Base-by-base conservation (phyloP, 345 rosid genomes). In the Aurinia saxatilis region DNA sequence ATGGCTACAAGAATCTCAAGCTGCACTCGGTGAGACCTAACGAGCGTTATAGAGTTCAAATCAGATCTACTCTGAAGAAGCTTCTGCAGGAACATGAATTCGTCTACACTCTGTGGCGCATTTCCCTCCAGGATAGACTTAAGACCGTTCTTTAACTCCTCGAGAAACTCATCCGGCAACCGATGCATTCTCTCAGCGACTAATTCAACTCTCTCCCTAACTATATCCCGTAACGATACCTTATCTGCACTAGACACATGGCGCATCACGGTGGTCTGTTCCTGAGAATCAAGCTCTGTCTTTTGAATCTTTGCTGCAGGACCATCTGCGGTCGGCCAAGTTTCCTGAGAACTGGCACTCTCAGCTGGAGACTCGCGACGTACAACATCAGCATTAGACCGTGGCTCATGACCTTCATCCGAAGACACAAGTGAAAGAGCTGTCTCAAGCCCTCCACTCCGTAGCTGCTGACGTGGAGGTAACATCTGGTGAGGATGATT, bases 291-390 rank as follows among this genome's bases (percentile, higher is more conserved):
- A 50, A 78, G 78, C 63, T 84, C 97, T 0, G 63, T 72, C 66
- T 84, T 92, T 63, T 79, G 85, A 54, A 74, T 82, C 29, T 50
- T 58, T 2, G 42, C 58, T 2, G 16, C 8, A 8, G 8, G 13
- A 30, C 19, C 1, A 0, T 57, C 65, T 8, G 76, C 73, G 50
- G 85, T 59, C 30, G 95, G 96, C 96, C 97, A 92, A 29, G 96
- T 93, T 55, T 93, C 99, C 50, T 81, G 79, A 31, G 97, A 93
- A 63, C 96, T 90, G 6, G 97, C 96, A 70, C 97, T 93, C 78
- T 87, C 97, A 8, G 97, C 83, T 47, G 97, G 97, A 15, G 99
- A 93, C 67, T 87, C 96, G 1, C 79, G 92, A 1, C 79, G 92
- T 16, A 68, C 66, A 25, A 78, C 75, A 35, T 82, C 88, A 2